Conservation (phyloP, 2,329 filamentous ascomycete genomes). For the Remersonia thermophila region DNA sequence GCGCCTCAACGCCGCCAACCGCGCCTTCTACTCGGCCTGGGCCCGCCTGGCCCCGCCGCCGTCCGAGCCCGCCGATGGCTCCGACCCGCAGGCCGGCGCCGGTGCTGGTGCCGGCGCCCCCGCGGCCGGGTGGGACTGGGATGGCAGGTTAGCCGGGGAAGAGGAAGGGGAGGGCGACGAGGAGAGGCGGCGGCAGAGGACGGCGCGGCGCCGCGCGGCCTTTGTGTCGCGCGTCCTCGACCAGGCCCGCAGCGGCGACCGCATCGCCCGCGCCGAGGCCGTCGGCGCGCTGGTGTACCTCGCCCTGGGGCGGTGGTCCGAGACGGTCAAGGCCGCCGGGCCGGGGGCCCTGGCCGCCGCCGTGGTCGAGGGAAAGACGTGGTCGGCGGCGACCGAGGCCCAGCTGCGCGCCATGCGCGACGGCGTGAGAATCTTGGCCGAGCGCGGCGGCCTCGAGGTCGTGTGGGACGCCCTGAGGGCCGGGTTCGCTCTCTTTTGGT, state of each 20-base stretch:
- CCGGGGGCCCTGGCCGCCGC: slow-evolving; percentile 23
- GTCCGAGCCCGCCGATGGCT: slow-evolving; percentile 3
- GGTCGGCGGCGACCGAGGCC: slow-evolving; percentile 39
- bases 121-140: slow-evolving; percentile 19
- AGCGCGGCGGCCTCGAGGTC: slow-evolving; percentile 36
- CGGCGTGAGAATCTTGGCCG: slow-evolving; percentile 38
- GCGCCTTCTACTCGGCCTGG: slow-evolving; percentile 62
- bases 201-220: slow-evolving; percentile 38
- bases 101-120: slow-evolving; percentile 20
- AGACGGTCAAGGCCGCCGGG: slow-evolving; percentile 42
- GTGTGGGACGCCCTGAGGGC: slow-evolving; percentile 39
- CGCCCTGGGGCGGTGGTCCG: slow-evolving; percentile 57
- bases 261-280: slow-evolving; percentile 36
- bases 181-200: slow-evolving; percentile 23
- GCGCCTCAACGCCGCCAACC: slow-evolving; percentile 61
- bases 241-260: slow-evolving; percentile 30
- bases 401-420: slow-evolving; percentile 49
- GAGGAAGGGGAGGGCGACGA: slow-evolving; percentile 51
- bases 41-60: slow-evolving; percentile 38
- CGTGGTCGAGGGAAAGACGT: slow-evolving; percentile 25
- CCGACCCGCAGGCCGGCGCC: slow-evolving; percentile 51
- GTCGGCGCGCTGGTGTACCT: slow-evolving; percentile 49
- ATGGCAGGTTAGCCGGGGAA: no score
- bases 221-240: slow-evolving; percentile 47
- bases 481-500: slow-evolving; percentile 43